Evolutionary conservation across 2,329 filamentous ascomycete species (phyloP), one percentile per base, ranked within the genome.

Genomic region (Penicillium sp.): DNA sequence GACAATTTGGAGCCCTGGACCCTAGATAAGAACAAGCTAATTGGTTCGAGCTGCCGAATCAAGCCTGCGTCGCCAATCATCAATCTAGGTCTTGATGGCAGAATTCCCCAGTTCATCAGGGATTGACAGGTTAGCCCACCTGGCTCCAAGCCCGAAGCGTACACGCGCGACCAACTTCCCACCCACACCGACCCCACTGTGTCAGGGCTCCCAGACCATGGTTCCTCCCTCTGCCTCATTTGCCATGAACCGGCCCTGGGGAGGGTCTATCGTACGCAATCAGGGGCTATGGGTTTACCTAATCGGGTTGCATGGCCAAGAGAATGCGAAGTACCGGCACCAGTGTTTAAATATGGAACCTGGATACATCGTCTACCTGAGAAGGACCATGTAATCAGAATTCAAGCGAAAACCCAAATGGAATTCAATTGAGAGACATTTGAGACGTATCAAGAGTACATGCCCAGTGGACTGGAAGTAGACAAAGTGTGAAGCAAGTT

Each of bases 141-240:
- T 59, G 47, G 36, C 46, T 45, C 49, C 57, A 61, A 56, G 13
- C 54, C 56, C 54, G 52, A 60, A 42, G 42, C n/a, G 51, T 45
- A 18, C 44, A 41, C 42, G 31, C 51, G 46, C 44, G 42, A 28
- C 50, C 49, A 53, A 36, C 45, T 33, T 47, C 49, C 49, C 51
- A 57, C 52, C 61, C 56, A 61, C 58, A 39, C 29, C 13, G 47
- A 47, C 53, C 49, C 62, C 62, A 64, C 62, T 52, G 49, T 62
- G 56, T 62, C 59, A 64, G 51, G 52, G 39, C 56, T 61, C 58
- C 60, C 60, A 58, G 61, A 64, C 61, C 61, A 64, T 64, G 61
- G 61, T 63, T 64, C 60, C 56, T 62, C 26, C 45, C 38, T 57
- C 34, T 59, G 26, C 47, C 51, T 63, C 58, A 61, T 64, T 62